phyloP scores from a whole-genome alignment of 192 early-diverging fungal genomes.

The Linnemannia elongata region DNA sequence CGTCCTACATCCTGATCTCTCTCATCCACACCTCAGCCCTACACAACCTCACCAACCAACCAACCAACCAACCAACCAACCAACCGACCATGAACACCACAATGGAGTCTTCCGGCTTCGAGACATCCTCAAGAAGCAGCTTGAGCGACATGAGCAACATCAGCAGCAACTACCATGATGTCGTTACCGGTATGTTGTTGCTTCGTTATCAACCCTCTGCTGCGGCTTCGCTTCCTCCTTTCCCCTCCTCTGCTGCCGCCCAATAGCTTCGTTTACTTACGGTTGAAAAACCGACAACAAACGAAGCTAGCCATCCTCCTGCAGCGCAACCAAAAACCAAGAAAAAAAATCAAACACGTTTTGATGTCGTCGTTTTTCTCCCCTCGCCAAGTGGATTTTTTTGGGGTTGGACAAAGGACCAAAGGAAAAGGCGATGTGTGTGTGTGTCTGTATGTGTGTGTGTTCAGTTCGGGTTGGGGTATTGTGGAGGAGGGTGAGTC shows the following conservation, averaged over 20 bases:
- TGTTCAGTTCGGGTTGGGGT: not conserved
- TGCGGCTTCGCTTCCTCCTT: too few species aligned
- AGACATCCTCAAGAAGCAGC: conserved; percentile 34
- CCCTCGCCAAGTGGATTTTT: not conserved
- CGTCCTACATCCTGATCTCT: not conserved
- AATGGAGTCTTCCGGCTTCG: conserved; percentile 32
- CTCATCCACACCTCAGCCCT: not conserved
- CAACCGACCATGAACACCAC: not conserved
- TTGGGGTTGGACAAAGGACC: not conserved
- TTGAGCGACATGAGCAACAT: conserved; percentile 43
- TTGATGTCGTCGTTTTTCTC: not conserved
- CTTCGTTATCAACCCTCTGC: too few species aligned
- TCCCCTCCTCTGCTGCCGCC: too few species aligned
- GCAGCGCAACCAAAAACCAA: not conserved
- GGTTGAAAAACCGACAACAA: not conserved
- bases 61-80: not conserved
- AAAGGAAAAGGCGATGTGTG: not conserved
- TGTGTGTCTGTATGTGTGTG: too few species aligned
- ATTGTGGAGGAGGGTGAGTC: not conserved
- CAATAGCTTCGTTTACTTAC: too few species aligned
- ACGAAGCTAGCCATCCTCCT: not conserved
- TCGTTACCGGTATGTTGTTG: conserved; percentile 21
- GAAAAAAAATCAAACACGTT: not conserved
- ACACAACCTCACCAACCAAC: not conserved
- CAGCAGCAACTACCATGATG: conserved; percentile 46